These are phyloP conservation scores for Naganishia liquefaciens DNA, from an alignment of 1,284 basidiomycete genomes.

Conservation along the genomic window DNA sequence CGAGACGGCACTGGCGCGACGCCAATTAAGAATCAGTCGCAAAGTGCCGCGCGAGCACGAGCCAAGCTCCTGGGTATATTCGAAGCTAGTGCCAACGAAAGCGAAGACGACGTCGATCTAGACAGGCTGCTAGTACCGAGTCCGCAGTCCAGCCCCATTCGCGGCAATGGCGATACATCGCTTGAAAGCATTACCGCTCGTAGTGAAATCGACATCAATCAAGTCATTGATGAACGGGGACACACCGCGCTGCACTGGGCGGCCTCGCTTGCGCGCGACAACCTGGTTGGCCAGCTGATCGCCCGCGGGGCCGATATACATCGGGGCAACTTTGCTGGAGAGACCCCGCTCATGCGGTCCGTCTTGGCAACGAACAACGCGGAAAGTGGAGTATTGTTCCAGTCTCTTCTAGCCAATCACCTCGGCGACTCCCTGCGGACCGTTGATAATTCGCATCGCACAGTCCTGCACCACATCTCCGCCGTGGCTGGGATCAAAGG, in stretches of 20 bases:
- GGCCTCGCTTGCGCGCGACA: conserved; percentile 74
- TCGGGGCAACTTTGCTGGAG: conserved; percentile 88
- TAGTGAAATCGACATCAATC: conserved; percentile 65
- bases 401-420: conserved; percentile 61
- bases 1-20: conserved; percentile 4
- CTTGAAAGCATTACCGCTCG: conserved; percentile 8
- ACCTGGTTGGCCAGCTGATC: conserved; percentile 68
- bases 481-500: conserved; percentile 88
- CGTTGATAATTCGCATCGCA: conserved; percentile 83
- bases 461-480: conserved; percentile 91
- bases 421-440: conserved; percentile 72
- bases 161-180: conserved; percentile 9
- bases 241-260: conserved; percentile 95
- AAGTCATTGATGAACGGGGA: conserved; percentile 86
- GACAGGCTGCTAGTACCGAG: conserved; percentile 22
- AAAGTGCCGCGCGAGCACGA: conserved; percentile 8
- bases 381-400: conserved; percentile 73
- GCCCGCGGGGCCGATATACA: conserved; percentile 77
- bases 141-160: conserved; percentile 6
- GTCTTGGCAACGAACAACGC: conserved; percentile 86
- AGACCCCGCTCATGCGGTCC: conserved; percentile 90
- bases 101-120: conserved; percentile 27
- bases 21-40: conserved; percentile 7
- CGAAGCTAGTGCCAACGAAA: conserved; percentile 24
- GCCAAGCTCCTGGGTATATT: conserved; percentile 34